These are phyloP conservation scores for Oropetium thomaeum DNA, from an alignment of 176 grass and related monocot species.

Conservation along the genomic window DNA sequence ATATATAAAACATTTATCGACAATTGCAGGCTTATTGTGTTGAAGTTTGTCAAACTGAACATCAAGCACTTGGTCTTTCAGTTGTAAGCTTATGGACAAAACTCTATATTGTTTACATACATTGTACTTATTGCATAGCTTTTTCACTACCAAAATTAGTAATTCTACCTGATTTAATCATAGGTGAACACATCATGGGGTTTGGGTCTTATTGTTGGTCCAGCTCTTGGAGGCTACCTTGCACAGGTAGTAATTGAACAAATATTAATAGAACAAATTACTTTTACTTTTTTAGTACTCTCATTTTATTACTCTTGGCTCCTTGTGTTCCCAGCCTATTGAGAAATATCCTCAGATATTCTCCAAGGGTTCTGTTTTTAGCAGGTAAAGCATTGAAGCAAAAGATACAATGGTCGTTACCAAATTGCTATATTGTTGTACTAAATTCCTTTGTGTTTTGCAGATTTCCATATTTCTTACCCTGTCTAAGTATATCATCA, in stretches of 20 bases:
- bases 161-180: too few relatives aligned
- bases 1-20: too few relatives aligned
- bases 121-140: too few relatives aligned
- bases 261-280: too few relatives aligned
- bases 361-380: conserved; percentile 46
- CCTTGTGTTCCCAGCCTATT: conserved; percentile 33
- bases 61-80: conserved; percentile 51
- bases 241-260: too few relatives aligned
- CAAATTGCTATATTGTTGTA: too few relatives aligned
- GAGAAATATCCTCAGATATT: conserved; percentile 74
- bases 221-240: conserved; percentile 82
- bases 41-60: conserved; percentile 44
- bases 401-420: too few relatives aligned
- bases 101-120: too few relatives aligned
- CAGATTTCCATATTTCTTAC: conserved; percentile 84
- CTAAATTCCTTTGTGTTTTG: too few relatives aligned
- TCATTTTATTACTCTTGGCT: not conserved
- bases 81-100: conserved; percentile 41
- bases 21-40: conserved; percentile 46
- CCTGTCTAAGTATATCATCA: conserved; percentile 51
- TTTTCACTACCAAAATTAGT: too few relatives aligned
- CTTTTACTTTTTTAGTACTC: not conserved
- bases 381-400: too few relatives aligned
- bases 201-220: conserved; percentile 74
- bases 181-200: conserved; percentile 60